Evolutionary conservation across 2,329 filamentous ascomycete species (phyloP), one percentile per base, ranked within the genome.

Genomic region (Paecilomyces dactylethromorphus): DNA sequence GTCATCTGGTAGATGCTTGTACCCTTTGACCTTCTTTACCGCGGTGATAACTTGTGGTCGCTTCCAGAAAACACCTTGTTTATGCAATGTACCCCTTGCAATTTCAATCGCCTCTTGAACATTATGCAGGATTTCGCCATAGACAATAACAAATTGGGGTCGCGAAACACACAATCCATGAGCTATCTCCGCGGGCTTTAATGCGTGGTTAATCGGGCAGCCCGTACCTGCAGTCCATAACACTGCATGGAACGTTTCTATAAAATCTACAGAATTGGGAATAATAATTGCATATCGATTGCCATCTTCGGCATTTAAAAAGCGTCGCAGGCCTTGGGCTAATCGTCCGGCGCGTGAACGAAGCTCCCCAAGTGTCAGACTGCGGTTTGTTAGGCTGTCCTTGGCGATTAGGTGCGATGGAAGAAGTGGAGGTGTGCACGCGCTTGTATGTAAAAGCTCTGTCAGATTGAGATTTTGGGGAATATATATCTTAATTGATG

Each of bases 381-480:
- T 78, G n/a, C 78, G 73, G 62, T 78, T 75, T 4, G 77, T 78
- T 29, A 80, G 68, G 55, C 68, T 77, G 62, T 80, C 78, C 31
- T 72, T 70, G 2, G 76, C 71, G 31, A 80, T 74, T 12, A 80
- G 60, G 58, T 79, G 77, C 0, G 77, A 78, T 29, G 75, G 72
- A 11, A 74, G 74, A 1, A 80, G 63, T 2, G 67, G 33, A 39
- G 54, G 33, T 15, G 29, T 58, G 1, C 71, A 67, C 6, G 73
- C 74, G 11, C 67, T 65, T 3, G 59, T 62, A 60, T 79, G 76
- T 53, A 81, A 71, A 26, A 80, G 71, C 60, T 80, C 70, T 4
- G 77, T 80, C 53, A 80, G 71, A 59, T 77, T 79, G 31, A 75
- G 65, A 62, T 78, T 70, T 12, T 60, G 65, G 1, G 78, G 78